Evolutionary conservation across 1,284 basidiomycete genomes (phyloP).

Genomic region (Naganishia sp.): DNA sequence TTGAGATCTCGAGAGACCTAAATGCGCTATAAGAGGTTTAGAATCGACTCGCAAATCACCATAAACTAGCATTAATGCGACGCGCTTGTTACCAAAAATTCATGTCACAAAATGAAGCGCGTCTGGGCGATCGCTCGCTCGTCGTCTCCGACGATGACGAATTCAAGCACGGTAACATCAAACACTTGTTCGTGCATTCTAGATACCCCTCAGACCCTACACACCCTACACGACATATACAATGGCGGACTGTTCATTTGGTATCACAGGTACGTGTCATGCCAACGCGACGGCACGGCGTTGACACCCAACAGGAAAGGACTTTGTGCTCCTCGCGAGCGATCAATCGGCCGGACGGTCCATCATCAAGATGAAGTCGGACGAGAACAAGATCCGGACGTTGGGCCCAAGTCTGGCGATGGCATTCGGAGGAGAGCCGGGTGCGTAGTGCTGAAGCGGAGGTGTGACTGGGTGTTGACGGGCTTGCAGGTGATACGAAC

Average conservation of each 20-base stretch:
- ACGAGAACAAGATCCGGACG: slow-evolving; percentile 92
- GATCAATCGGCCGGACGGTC: slow-evolving; percentile 85
- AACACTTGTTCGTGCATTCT: background rate
- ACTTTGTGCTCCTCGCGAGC: slow-evolving; percentile 85
- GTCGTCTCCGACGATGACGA: slow-evolving; percentile 20
- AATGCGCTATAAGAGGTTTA: no score
- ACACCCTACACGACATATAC: slow-evolving; percentile 7
- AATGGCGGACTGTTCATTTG: slow-evolving; percentile 56
- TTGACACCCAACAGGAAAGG: slow-evolving; percentile 66
- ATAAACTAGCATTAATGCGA: background rate
- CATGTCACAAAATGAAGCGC: slow-evolving; percentile 6
- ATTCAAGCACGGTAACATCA: slow-evolving; percentile 6
- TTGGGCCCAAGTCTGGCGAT: slow-evolving; percentile 84
- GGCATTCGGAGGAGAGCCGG: slow-evolving; percentile 92
- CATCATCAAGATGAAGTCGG: slow-evolving; percentile 95
- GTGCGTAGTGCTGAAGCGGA: slow-evolving; percentile 55
- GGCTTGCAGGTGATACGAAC: slow-evolving; percentile 78
- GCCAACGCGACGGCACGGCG: background rate
- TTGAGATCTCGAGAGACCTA: no score
- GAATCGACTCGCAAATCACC: no score
- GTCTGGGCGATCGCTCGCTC: slow-evolving; percentile 6
- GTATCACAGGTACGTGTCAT: slow-evolving; percentile 50
- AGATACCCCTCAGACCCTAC: background rate
- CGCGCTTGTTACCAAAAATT: background rate
- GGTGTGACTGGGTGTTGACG: background rate